phyloP scores from a whole-genome alignment of 768 basidiomycete genomes.

The Calocera cornea region DNA sequence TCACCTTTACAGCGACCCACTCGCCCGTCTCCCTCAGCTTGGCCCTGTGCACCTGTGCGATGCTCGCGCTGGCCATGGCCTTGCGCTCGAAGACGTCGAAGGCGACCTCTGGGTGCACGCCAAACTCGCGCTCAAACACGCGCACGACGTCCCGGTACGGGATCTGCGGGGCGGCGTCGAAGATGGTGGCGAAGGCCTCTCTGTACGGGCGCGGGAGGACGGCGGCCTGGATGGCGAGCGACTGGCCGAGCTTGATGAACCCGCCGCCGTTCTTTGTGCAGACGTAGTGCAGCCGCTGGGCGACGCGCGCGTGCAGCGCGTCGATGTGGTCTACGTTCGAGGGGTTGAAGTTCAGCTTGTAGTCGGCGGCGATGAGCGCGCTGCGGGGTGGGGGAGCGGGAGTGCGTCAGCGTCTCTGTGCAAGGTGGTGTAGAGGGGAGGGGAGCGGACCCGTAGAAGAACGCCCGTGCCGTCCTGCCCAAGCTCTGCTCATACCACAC shows the following conservation, averaged over 20 bases:
- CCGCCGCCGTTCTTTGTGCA: constrained; percentile 72
- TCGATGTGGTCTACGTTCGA: constrained; percentile 57
- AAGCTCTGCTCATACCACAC: not conserved
- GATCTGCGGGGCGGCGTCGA: constrained; percentile 80
- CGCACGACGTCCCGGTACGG: constrained; percentile 52
- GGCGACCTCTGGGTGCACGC: constrained; percentile 52
- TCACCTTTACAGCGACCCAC: constrained; percentile 77
- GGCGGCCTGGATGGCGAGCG: constrained; percentile 73
- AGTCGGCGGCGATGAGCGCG: constrained; percentile 57
- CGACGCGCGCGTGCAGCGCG: constrained; percentile 71
- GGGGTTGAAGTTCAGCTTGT: constrained; percentile 77
- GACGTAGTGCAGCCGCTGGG: constrained; percentile 58
- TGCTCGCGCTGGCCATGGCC: constrained; percentile 75
- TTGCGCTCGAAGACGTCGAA: constrained; percentile 66
- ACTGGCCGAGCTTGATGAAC: constrained; percentile 77
- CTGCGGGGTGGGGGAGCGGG: too few species aligned
- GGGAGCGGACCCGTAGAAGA: not conserved
- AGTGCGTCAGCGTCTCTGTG: not conserved
- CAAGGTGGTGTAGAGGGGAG: too few species aligned
- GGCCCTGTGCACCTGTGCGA: constrained; percentile 86
- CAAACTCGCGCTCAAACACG: constrained; percentile 60
- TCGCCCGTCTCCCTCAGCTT: constrained; percentile 32
- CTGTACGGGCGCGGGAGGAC: constrained; percentile 74
- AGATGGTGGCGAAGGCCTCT: constrained; percentile 65
- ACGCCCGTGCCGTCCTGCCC: not conserved